Evolutionary conservation across 2,329 filamentous ascomycete species (phyloP).

Genomic region (Fusarium zealandicum): DNA sequence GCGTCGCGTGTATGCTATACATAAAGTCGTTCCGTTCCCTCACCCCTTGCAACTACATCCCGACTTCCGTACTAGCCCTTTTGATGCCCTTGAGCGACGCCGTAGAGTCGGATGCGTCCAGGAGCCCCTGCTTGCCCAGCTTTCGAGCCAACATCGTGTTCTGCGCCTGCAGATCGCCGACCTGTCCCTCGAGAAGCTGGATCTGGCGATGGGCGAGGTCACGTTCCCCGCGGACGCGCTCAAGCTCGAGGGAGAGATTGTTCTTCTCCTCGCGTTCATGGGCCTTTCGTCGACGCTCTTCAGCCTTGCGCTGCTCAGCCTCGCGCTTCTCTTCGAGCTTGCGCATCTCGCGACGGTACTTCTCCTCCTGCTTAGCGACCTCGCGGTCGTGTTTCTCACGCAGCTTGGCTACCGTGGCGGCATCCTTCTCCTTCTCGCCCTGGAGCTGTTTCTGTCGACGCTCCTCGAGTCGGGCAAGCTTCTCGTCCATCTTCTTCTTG

Average conservation of each 20-base stretch:
- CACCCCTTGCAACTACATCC: neutral
- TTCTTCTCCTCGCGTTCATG: constrained; percentile 61
- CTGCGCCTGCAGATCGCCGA: constrained; percentile 65
- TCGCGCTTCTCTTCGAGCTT: constrained; percentile 70
- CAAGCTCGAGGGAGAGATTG: constrained; percentile 60
- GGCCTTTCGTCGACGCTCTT: constrained; percentile 58
- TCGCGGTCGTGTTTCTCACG: constrained; percentile 70
- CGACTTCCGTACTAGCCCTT: constrained; percentile 14
- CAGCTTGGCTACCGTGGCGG: constrained; percentile 60
- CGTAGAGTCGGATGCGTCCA: constrained; percentile 52
- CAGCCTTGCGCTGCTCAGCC: constrained; percentile 67
- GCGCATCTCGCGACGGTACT: constrained; percentile 68
- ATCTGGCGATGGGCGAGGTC: constrained; percentile 61
- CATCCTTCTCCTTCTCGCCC: constrained; percentile 60
- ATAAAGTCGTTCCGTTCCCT: constrained; percentile 1
- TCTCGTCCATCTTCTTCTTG: constrained; percentile 68
- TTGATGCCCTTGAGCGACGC: constrained; percentile 34
- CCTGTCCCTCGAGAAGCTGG: constrained; percentile 61
- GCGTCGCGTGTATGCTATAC: constrained; percentile 16
- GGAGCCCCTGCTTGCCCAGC: constrained; percentile 55
- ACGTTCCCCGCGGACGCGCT: constrained; percentile 57
- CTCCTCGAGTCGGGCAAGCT: constrained; percentile 63
- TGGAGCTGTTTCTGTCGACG: constrained; percentile 54
- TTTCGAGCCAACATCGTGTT: constrained; percentile 65
- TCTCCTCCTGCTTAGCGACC: constrained; percentile 70